Base-by-base conservation (phyloP, 2,329 filamentous ascomycete genomes). In the Beauveria asiatica region DNA sequence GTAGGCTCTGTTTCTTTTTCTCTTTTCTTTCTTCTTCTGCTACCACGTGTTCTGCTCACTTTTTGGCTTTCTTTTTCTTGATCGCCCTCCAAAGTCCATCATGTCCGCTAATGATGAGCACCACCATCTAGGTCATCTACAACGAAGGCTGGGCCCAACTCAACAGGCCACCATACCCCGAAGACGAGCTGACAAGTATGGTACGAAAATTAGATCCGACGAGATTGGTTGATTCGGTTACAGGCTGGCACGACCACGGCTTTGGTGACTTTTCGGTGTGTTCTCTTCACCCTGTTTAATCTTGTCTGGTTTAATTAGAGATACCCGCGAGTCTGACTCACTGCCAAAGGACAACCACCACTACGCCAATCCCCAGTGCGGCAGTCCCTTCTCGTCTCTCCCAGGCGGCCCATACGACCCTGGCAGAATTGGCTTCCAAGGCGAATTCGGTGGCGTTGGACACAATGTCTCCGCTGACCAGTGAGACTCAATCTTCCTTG, bases 101-200 rank as follows among this genome's bases (percentile, higher is more conserved):
- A n/a, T 30, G 37, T 4, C 23, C 11, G 33, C 33, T 37, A 37
- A 37, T 37, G 11, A 37, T 13, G 33, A 37, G 5, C 11, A 37
- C 33, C 33, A 33, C 30, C 30, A 33, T 33, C 9, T 3, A 37
- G 81, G 74, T 87, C 17, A 83, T 89, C 65, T 89, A 88, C 70
- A 89, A 89, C 67, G 86, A 89, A 69, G 86, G 85, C 48, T 89
- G 86, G 86, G 86, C 83, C 2, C 86, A 89, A 66, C 71, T 81
- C 2, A 75, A 68, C 2, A 65, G 75, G 0, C 69, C 71, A 0
- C 75, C 75, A 8, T 78, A 77, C 64, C 83, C 84, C 0, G 86
- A 89, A 63, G 78, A 79, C 16, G 72, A 69, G 4, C 73, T 90
- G 13, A 82, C 83, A 0, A 74, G 81, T 1, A 69, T 78, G 0